These are phyloP conservation scores for Lasiodiplodia gonubiensis DNA, from an alignment of 2,329 filamentous ascomycete genomes.

Conservation along the genomic window DNA sequence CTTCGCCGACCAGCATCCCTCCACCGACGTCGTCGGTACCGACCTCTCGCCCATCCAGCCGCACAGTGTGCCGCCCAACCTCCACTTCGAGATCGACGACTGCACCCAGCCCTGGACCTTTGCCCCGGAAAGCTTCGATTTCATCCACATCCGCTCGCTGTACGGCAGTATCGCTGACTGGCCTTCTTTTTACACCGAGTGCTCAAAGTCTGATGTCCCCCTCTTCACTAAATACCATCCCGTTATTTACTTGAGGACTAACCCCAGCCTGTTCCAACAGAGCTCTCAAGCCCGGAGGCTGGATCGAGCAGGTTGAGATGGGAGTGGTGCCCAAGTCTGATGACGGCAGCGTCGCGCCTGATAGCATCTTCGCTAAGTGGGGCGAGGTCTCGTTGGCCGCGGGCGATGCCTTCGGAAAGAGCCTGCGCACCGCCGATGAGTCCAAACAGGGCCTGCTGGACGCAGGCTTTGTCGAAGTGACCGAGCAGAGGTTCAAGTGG, in stretches of 20 bases:
- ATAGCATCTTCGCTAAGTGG: slow-evolving; percentile 37
- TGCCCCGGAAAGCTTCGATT: slow-evolving; percentile 35
- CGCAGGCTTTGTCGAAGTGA: slow-evolving; percentile 61
- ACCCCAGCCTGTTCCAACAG: slow-evolving; percentile 50
- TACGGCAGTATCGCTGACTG: slow-evolving; percentile 37
- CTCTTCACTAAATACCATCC: not conserved
- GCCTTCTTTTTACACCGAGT: slow-evolving; percentile 35
- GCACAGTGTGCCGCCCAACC: slow-evolving; percentile 55
- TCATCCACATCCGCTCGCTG: slow-evolving; percentile 35
- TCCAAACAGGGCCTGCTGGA: slow-evolving; percentile 51
- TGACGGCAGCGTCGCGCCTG: slow-evolving; percentile 33
- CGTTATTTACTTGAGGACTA: slow-evolving; percentile 45
- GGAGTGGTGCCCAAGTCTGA: slow-evolving; percentile 36
- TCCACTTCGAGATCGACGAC: slow-evolving; percentile 58
- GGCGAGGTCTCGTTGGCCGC: slow-evolving; percentile 36
- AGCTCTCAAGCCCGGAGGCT: slow-evolving; percentile 39
- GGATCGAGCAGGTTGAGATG: slow-evolving; percentile 39
- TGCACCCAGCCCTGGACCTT: slow-evolving; percentile 45
- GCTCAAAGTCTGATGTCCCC: slow-evolving; percentile 29
- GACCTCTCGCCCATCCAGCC: slow-evolving; percentile 55
- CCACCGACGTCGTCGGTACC: slow-evolving; percentile 47
- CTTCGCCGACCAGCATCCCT: slow-evolving; percentile 42
- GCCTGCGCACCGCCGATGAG: slow-evolving; percentile 43
- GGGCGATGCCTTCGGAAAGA: slow-evolving; percentile 42
- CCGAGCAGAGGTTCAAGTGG: slow-evolving; percentile 50